Percentiles rank a stretch among this genome's conserved stretches.
Conservation (phyloP, 441 rosid genomes). For the Geranium incanum region DNA sequence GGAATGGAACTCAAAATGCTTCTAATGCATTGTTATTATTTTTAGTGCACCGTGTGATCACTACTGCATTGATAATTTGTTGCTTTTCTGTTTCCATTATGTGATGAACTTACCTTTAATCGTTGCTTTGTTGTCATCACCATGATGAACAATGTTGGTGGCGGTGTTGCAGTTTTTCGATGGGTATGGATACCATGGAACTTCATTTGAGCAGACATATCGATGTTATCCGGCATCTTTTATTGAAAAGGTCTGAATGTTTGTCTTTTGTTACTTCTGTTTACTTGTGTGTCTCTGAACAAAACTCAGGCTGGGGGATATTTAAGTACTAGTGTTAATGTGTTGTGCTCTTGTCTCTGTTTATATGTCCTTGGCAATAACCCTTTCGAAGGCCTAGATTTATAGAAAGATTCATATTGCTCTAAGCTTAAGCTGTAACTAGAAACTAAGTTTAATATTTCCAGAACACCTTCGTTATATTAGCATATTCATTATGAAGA, state of each 20-base stretch:
- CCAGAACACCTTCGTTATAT: background rate
- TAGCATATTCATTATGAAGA: background rate
- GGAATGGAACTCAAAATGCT: no score
- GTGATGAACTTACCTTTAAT: no score
- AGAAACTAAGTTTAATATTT: background rate
- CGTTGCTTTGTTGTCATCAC: background rate
- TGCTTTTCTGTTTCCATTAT: background rate
- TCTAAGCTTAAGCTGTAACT: no score
- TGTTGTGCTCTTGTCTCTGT: no score
- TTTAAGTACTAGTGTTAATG: no score
- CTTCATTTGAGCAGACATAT: constrained; percentile 50
- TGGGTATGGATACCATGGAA: constrained; percentile 22
- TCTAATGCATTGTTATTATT: no score
- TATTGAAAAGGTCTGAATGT: constrained; percentile 56
- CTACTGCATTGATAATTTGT: background rate
- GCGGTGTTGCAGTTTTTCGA: constrained; percentile 25
- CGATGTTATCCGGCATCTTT: constrained; percentile 82
- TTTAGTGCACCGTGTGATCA: background rate
- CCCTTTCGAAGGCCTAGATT: no score
- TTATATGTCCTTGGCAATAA: no score
- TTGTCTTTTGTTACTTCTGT: background rate
- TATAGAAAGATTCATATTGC: no score
- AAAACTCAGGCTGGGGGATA: background rate
- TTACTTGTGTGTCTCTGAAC: background rate
- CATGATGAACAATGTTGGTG: background rate